Base-by-base conservation (phyloP, 805 yeast genomes). In the Ascoidea rubescens region DNA sequence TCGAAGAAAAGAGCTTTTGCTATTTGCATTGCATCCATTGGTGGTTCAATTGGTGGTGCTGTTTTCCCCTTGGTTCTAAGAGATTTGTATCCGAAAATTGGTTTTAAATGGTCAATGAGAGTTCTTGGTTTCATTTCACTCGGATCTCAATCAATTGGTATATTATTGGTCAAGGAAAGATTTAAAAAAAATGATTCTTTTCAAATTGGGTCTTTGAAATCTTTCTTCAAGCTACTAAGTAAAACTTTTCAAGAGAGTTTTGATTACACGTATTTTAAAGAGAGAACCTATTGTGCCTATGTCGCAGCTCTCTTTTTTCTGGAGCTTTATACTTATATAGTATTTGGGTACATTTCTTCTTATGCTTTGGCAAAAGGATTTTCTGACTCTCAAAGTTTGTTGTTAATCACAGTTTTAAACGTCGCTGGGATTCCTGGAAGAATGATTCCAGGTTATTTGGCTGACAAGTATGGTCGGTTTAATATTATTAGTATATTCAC, bases 81-180 rank as follows among this genome's bases (percentile, higher is more conserved):
- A 53, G 64, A 67, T 31, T 62, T 79, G 21, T 79, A 71, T 55
- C 59, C 59, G 1, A 61, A 62, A 49, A 67, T 71, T 46, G 84
- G 84, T 0, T 80, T 69, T 56, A 62, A 68, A 3, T 80, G 85
- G 84, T 77, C 84, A 0, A 67, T 78, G 56, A 65, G 84, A 60
- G 67, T 72, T 30, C 59, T 77, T 43, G 79, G 75, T 1, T 73
- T 79, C 52, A 59, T 78, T 4, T 64, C 71, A 49, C 55, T 73
- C 6, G 69, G 57, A 4, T 65, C 76, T 49, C 60, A 70, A 48
- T 16, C 57, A 0, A 42, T 67, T 8, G 64, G 75, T 2, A 48
- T 65, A 4, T n/a, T 64, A 3, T 55, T 75, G 8, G 67, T 68
- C 4, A 67, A 59, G 45, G 78, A 75, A 51, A 68, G 80, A 59